Evolutionary conservation across 352 stramenopile species (phyloP), one percentile per base, ranked within the genome.

Genomic region (Phytophthora pisi): DNA sequence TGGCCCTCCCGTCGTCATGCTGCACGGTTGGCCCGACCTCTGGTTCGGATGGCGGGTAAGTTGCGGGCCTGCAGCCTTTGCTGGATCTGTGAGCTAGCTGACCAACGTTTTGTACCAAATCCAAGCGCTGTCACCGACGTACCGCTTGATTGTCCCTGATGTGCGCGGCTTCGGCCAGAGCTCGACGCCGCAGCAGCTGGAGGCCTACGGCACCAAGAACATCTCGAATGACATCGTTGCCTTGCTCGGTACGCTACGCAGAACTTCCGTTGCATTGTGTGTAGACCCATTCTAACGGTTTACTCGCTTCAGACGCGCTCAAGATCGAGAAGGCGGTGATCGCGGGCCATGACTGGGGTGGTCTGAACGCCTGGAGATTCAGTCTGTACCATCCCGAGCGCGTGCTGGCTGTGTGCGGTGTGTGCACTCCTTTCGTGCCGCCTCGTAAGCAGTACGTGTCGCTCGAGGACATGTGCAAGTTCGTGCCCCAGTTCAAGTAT

Each of bases 21-120:
- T 88, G 51, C 82, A 91, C 23, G 82, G 80, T n/a, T 91, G 78
- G 68, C 82, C 80, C 13, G 82, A 91, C 23, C 55, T 90, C 4
- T 85, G 78, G 74, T 88, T 86, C 42, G 81, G 68, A 28, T 89
- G 82, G 80, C 71, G 79, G 45, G 79, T 84, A 73, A 10, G 77
- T 63, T 30, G 16, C 7, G 16, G 5, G 43, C 10, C 28, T 51
- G 18, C 43, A 9, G 8, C n/a, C n/a, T 16, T 51, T 51, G 28
- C 28, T 31, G 8, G 18, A 28, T 18, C 9, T 11, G 13, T 34
- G 46, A 9, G 10, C 42, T 6, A 23, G 6, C 15, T 38, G 11
- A 34, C 46, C 23, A 34, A 28, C n/a, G 20, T 6, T 30, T 16
- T 28, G n/a, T 68, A 89, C 51, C 80, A 89, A 68, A 81, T 91